Base-by-base conservation (phyloP, 1,284 basidiomycete genomes). In the Bothia castanella region DNA sequence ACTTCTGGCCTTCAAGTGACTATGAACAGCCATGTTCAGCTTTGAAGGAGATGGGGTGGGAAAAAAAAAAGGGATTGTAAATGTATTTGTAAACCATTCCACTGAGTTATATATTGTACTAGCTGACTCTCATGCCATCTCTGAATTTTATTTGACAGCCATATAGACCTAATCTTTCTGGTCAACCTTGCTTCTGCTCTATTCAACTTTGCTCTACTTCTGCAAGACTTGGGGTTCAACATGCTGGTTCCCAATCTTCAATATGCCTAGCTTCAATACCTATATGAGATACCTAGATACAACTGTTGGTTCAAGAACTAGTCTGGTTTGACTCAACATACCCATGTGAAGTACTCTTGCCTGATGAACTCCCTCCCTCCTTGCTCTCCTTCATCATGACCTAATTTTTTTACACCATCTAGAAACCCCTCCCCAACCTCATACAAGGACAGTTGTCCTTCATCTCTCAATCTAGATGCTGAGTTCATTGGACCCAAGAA, bases 231-330 rank as follows among this genome's bases (percentile, higher is more conserved):
- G n/a, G n/a, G n/a, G n/a, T n/a, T n/a, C n/a, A n/a, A n/a, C n/a
- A n/a, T n/a, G n/a, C n/a, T 45, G 27, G 25, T 11, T 3, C 27
- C 27, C 27, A 7, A n/a, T 7, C 11, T 10, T 13, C 7, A 14
- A 3, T 13, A 21, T 25, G 32, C 5, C 12, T 34, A 20, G 21
- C 4, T 47, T n/a, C 32, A 47, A 31, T 44, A 48, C 29, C 47
- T 41, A 4, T 55, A 52, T 19, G 11, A 11, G 1, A 30, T 47
- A 6, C 16, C 30, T 0, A 41, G 42, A 17, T 58, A 52, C 23
- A 27, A 49, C 5, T 5, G 17, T 5, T 48, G 46, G 40, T 52
- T 58, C 44, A 52, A 49, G 40, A 58, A 58, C 32, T 47, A 47
- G 13, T 34, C 32, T 0, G 52, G 56, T 21, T 41, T 58, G 20